Percentiles rank a stretch among this genome's conserved stretches.
Evolutionary conservation across 495 filamentous ascomycete species (phyloP).

Genomic region (Clavariopsis aquatica): DNA sequence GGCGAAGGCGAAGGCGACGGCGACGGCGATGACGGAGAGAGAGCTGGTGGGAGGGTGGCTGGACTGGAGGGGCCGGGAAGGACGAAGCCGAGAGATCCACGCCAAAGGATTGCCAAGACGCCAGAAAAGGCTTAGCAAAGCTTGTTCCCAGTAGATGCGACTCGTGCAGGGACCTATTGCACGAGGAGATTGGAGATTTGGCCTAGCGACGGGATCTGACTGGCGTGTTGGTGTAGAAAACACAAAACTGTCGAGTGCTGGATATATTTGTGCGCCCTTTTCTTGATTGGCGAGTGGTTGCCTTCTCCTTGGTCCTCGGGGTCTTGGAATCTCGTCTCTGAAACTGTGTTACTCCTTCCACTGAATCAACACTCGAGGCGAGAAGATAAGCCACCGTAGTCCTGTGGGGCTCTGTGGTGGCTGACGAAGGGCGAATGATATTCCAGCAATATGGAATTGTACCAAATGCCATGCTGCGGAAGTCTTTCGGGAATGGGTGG

Average conservation of each 20-base stretch:
- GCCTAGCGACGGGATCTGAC: neutral
- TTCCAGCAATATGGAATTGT: no score
- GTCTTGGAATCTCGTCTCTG: no score
- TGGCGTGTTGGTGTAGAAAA: neutral
- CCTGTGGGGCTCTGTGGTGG: no score
- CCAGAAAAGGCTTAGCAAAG: slow-evolving; percentile 11
- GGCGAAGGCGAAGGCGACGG: neutral
- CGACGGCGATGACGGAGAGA: no score
- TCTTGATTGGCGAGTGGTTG: no score
- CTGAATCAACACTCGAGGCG: no score
- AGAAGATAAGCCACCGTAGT: no score
- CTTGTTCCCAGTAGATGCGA: neutral
- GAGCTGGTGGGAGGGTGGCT: slow-evolving; percentile 16
- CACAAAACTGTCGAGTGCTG: neutral
- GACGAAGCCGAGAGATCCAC: neutral
- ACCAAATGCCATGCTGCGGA: neutral
- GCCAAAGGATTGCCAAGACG: neutral
- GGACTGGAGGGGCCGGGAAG: neutral
- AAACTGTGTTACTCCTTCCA: no score
- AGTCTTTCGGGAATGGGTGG: neutral
- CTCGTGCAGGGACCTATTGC: neutral
- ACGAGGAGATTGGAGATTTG: neutral
- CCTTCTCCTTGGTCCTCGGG: no score
- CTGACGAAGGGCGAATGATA: no score
- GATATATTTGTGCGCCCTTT: neutral